Base-by-base conservation (phyloP, 192 early-diverging fungal genomes). In the Coemansia erecta region DNA sequence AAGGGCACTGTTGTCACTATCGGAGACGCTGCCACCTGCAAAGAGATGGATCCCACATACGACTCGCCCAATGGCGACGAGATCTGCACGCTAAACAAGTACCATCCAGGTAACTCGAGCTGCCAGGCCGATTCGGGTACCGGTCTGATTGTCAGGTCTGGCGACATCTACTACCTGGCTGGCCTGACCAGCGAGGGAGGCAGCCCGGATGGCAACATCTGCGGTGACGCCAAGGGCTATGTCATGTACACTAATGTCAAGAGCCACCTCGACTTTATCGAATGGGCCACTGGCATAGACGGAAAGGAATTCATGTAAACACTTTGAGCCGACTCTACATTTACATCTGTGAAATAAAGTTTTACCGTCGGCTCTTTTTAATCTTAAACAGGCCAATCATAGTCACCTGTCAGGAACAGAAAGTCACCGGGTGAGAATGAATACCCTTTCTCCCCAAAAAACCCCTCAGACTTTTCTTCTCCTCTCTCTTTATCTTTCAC, bases 101-200 rank as follows among this genome's bases (percentile, higher is more conserved):
- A 18, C 11, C 5, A 28, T 3, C 54, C 54, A 4, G 31, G 18
- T 8, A 56, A 56, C 23, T 5, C 26, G 11, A 41, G 26, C 40
- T 56, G 54, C 54, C 41, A 44, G 22, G 54, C 40, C 54, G 54
- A 56, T 35, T 56, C 54, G 23, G 54, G 54, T 9, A 44, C 40
- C 14, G 40, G 40, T 18, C 13, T 56, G 40, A 22, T 56, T 19
- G 40, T 44, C 4, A 24, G 23, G 13, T 26, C 21, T 28, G 54
- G 41, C 22, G 31, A 56, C 41, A 3, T 8, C 0, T 35, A 26
- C 12, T 56, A 56, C 23, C 22, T 56, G 39, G 24, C 41, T 43
- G 54, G 54, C 0, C 21, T 56, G 40, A 56, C 23, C 8, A 56
- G 54, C 54, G 41, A 41, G 21, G 41, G 39, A 39, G 41, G 41